Evolutionary conservation across 1,284 basidiomycete genomes (phyloP).

Genomic region (Microstroma glucosiphilum): DNA sequence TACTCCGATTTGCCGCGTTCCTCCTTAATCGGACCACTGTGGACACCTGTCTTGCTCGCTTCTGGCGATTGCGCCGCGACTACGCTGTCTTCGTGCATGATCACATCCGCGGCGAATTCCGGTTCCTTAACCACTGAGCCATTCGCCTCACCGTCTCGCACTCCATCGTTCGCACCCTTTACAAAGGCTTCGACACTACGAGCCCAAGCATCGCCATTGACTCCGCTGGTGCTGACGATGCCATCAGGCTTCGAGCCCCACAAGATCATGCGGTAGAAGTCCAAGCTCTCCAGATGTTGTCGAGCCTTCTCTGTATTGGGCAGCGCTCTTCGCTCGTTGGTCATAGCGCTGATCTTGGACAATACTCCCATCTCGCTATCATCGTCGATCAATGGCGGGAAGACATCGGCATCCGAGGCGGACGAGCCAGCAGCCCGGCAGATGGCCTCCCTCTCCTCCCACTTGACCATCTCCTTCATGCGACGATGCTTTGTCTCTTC

Average conservation of each 20-base stretch:
- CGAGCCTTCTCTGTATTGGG: not conserved
- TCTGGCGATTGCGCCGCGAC: not conserved
- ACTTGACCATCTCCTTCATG: conserved; percentile 1
- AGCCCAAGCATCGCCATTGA: not conserved
- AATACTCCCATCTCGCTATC: not conserved
- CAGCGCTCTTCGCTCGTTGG: not conserved
- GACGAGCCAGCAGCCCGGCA: not conserved
- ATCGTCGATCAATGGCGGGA: no score
- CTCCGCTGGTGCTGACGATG: not conserved
- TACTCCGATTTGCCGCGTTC: no score
- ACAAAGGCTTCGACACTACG: conserved; percentile 1
- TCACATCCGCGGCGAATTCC: no score
- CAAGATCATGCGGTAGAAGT: not conserved
- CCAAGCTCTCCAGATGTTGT: no score
- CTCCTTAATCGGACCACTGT: no score
- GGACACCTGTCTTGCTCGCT: not conserved
- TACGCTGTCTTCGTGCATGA: not conserved
- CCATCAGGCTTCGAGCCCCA: not conserved
- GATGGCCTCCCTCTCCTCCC: conserved; percentile 2
- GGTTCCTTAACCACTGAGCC: not conserved
- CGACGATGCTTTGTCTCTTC: no score
- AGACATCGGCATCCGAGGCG: not conserved
- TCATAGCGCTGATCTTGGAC: conserved; percentile 1
- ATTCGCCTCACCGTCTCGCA: not conserved
- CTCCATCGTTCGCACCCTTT: not conserved